phyloP scores from a whole-genome alignment of 1,284 basidiomycete species.

The Boletus calvinii region DNA sequence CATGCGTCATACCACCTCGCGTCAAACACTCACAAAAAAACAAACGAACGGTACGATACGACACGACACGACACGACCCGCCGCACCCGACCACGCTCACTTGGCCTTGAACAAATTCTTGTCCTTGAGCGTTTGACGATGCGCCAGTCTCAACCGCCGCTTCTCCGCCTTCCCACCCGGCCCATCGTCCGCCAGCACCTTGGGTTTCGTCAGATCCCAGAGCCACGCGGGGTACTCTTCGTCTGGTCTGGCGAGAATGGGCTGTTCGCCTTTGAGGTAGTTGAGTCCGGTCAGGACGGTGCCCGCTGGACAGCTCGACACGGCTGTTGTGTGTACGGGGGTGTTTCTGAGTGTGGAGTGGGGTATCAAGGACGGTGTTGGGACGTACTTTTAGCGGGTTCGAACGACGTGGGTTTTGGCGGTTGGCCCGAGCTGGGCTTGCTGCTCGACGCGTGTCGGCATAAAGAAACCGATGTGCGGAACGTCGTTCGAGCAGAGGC shows the following conservation, averaged over 20 bases:
- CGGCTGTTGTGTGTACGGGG: conserved; percentile 10
- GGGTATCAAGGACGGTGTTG: too few species aligned
- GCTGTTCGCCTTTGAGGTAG: conserved; percentile 81
- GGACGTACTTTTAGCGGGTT: conserved; percentile 24
- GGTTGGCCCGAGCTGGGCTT: neutral
- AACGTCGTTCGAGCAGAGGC: conserved; percentile 12
- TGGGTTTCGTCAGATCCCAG: conserved; percentile 72
- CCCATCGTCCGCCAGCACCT: conserved; percentile 61
- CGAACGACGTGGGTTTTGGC: conserved; percentile 18
- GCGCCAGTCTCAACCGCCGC: conserved; percentile 55
- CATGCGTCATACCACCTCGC: too few species aligned
- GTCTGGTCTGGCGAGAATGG: conserved; percentile 79
- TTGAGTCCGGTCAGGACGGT: conserved; percentile 76
- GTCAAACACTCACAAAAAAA: conserved; percentile 1
- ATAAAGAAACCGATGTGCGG: conserved; percentile 6
- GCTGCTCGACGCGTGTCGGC: conserved; percentile 16
- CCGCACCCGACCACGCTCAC: conserved; percentile 5
- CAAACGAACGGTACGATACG: too few species aligned
- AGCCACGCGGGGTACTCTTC: conserved; percentile 89
- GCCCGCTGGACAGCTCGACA: conserved; percentile 65
- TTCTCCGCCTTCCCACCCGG: conserved; percentile 71
- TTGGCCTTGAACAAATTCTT: conserved; percentile 73
- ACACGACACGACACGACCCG: too few species aligned
- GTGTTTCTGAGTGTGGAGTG: too few species aligned
- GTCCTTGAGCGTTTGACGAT: conserved; percentile 66